phyloP scores from a whole-genome alignment of 495 filamentous ascomycete genomes.

The Aspergillus sclerotioniger region DNA sequence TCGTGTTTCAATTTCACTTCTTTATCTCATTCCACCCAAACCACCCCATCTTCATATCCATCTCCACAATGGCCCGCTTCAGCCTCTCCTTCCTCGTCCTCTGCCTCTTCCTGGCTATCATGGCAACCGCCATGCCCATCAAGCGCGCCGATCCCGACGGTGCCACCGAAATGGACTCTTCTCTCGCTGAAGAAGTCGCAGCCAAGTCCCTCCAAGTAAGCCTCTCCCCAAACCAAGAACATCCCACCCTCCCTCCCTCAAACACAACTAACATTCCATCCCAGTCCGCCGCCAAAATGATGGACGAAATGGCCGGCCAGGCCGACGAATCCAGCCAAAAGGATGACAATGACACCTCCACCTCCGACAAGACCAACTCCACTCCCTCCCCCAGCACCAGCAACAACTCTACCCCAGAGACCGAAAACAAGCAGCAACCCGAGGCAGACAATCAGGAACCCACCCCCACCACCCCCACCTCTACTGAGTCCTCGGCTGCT shows the following conservation, averaged over 20 bases:
- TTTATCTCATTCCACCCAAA: background rate
- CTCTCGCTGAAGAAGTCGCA: constrained; percentile 15
- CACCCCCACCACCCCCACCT: constrained; percentile 21
- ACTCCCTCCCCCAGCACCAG: constrained; percentile 5
- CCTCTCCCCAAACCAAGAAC: background rate
- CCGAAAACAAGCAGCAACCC: constrained; percentile 11
- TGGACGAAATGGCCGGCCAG: constrained; percentile 22
- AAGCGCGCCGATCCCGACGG: constrained; percentile 21
- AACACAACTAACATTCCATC: too few relatives aligned
- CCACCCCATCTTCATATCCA: background rate
- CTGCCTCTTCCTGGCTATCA: constrained; percentile 31
- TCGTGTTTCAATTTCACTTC: background rate
- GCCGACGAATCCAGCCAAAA: constrained; percentile 13
- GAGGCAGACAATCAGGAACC: background rate
- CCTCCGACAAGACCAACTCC: constrained; percentile 8
- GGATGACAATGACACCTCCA: constrained; percentile 8
- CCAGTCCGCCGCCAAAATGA: constrained; percentile 21
- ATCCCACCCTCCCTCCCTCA: too few relatives aligned
- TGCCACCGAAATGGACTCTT: constrained; percentile 3
- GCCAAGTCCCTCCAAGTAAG: constrained; percentile 18
- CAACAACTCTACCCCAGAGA: background rate
- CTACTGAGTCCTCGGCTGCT: constrained; percentile 17
- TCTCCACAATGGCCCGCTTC: constrained; percentile 38
- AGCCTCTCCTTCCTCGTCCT: constrained; percentile 32
- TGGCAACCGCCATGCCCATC: constrained; percentile 32